These are phyloP conservation scores for Chlamydomonas schloesseri DNA, from an alignment of 139 green algal species.

Conservation along the genomic window DNA sequence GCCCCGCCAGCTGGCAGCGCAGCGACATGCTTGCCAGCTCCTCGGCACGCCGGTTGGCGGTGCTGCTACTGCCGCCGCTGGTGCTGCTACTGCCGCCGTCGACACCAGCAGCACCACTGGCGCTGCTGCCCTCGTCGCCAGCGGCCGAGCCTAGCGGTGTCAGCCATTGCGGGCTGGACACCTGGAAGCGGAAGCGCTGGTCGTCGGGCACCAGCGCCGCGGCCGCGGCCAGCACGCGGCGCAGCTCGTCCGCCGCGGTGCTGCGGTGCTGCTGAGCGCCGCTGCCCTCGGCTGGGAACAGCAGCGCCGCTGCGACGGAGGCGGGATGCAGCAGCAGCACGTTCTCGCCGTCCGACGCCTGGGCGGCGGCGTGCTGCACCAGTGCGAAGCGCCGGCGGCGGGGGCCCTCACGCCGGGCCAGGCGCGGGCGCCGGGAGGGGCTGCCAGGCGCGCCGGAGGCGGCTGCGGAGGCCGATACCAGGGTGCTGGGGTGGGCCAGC, in stretches of 20 bases:
- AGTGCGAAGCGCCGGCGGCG: constrained; percentile 21
- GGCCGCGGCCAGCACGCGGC: too few species aligned
- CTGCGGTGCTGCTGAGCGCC: background rate
- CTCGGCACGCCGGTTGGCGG: background rate
- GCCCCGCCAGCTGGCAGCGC: background rate
- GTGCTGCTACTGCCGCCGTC: too few species aligned
- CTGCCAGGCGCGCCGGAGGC: background rate
- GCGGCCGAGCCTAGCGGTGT: too few species aligned
- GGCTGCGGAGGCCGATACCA: too few species aligned
- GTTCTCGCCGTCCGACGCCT: background rate
- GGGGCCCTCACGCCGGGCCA: background rate
- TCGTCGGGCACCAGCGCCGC: too few species aligned
- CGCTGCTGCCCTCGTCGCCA: too few species aligned
- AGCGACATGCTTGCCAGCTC: background rate
- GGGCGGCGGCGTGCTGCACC: background rate
- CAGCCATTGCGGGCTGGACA: too few species aligned
- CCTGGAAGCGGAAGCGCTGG: too few species aligned
- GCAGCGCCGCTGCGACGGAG: background rate
- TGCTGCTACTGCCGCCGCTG: too few species aligned
- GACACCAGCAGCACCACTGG: background rate
- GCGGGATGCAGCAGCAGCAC: constrained; percentile 18
- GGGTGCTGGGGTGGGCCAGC: too few species aligned
- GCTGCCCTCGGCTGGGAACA: background rate
- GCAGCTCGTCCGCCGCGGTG: too few species aligned
- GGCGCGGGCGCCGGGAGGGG: background rate